Conservation (phyloP, 106 monocot species). For the Allium sativum region DNA sequence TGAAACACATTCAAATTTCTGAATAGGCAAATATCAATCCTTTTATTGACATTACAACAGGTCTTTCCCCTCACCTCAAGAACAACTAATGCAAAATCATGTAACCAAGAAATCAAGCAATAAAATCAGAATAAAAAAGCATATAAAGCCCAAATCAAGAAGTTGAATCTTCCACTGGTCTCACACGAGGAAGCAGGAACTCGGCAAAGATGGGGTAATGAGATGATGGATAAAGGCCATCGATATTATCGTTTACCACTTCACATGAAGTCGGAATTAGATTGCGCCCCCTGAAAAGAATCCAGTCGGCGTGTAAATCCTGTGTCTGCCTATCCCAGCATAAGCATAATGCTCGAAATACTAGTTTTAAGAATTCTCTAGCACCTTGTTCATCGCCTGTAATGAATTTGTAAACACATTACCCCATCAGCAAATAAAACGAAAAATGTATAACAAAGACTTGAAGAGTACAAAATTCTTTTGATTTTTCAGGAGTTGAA, state of each 20-base stretch:
- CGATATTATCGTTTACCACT: conserved; percentile 85
- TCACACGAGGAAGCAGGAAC: conserved; percentile 65
- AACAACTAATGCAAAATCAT: too few species aligned
- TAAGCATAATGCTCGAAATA: conserved; percentile 85
- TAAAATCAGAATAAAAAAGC: too few species aligned
- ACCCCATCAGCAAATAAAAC: too few species aligned
- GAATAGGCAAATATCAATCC: too few species aligned
- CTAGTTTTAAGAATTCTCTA: conserved; percentile 70
- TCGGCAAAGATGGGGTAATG: conserved; percentile 73
- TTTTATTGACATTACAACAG: too few species aligned
- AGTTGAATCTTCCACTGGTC: conserved; percentile 18
- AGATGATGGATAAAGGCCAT: conserved; percentile 87
- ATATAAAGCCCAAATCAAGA: too few species aligned
- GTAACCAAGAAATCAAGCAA: too few species aligned
- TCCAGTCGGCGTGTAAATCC: conserved; percentile 89
- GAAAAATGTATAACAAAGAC: too few species aligned
- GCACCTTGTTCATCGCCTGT: conserved; percentile 83
- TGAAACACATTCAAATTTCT: too few species aligned
- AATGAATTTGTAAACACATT: not conserved
- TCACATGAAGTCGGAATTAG: conserved; percentile 75
- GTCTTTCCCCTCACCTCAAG: too few species aligned
- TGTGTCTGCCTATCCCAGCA: conserved; percentile 98
- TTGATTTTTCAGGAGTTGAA: too few species aligned
- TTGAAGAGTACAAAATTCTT: too few species aligned
- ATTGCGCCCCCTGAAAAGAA: conserved; percentile 72